These are phyloP conservation scores for Acer yangbiense DNA, from an alignment of 345 rosid species.

Conservation along the genomic window DNA sequence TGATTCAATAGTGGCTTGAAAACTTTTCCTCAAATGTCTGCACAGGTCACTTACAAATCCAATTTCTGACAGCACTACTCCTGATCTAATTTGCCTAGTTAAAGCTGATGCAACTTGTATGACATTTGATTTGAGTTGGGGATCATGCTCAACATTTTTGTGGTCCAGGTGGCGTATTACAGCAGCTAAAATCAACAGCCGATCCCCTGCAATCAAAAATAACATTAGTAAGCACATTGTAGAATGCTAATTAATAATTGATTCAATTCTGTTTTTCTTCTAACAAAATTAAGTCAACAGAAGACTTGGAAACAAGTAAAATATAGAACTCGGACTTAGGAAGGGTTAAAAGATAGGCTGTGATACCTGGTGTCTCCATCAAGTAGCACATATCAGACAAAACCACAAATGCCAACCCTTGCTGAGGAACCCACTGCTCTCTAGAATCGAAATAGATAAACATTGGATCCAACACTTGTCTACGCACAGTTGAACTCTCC, in stretches of 20 bases:
- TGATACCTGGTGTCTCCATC: slow-evolving; percentile 67
- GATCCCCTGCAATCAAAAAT: slow-evolving; percentile 57
- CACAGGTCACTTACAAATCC: slow-evolving; percentile 88
- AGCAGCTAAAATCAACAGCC: slow-evolving; percentile 70
- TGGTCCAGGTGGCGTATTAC: slow-evolving; percentile 89
- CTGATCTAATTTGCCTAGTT: slow-evolving; percentile 76
- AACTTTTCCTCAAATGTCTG: slow-evolving; percentile 90
- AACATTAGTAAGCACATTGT: slow-evolving; percentile 22
- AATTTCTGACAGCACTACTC: slow-evolving; percentile 61
- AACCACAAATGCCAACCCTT: slow-evolving; percentile 70
- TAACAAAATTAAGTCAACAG: background rate
- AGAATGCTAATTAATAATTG: background rate
- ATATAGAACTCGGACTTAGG: background rate
- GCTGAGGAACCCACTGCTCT: slow-evolving; percentile 73
- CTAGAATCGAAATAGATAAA: slow-evolving; percentile 72
- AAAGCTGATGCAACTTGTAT: slow-evolving; percentile 77
- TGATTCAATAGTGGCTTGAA: slow-evolving; percentile 72
- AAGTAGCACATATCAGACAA: slow-evolving; percentile 76
- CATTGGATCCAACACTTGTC: slow-evolving; percentile 73
- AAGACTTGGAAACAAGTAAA: background rate
- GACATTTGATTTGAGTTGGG: slow-evolving; percentile 66
- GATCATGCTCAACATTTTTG: slow-evolving; percentile 80
- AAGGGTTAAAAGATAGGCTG: slow-evolving; percentile 9
- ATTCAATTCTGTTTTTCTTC: background rate
- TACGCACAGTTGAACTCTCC: slow-evolving; percentile 84